Evolutionary conservation across 805 yeast genomes (phyloP).

Genomic region (Sugiyamaella americana): DNA sequence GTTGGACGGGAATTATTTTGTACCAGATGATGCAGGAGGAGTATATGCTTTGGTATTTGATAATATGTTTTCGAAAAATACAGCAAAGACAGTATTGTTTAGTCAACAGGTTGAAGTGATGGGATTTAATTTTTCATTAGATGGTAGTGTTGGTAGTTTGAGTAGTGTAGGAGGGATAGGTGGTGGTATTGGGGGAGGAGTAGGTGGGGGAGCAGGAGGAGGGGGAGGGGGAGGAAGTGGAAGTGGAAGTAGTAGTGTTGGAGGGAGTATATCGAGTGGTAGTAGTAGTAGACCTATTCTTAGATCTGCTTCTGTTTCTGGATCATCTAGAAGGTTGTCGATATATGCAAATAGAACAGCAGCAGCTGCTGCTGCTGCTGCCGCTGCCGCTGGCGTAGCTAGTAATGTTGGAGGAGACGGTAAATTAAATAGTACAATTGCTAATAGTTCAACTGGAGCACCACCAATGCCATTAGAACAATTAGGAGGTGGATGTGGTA

Average conservation of each 20-base stretch:
- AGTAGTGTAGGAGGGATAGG: not conserved
- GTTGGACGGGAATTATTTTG: slow-evolving; percentile 56
- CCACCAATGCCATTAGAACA: not conserved
- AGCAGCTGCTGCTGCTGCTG: slow-evolving; percentile 1
- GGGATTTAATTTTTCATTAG: not conserved
- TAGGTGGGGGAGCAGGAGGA: not conserved
- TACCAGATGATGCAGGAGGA: slow-evolving; percentile 47
- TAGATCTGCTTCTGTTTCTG: not conserved
- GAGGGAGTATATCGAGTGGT: not conserved
- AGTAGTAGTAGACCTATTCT: not conserved
- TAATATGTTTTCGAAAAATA: slow-evolving; percentile 82
- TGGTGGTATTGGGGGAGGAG: not conserved
- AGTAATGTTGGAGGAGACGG: not conserved
- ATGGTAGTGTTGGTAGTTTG: not conserved
- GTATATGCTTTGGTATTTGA: slow-evolving; percentile 86
- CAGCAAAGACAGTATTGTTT: slow-evolving; percentile 74
- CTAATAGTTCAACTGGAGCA: not conserved
- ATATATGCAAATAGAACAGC: too few species aligned
- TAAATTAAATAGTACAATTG: not conserved
- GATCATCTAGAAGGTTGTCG: too few species aligned
- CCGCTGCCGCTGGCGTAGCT: not conserved
- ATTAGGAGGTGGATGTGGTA: too few species aligned
- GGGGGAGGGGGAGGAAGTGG: not conserved
- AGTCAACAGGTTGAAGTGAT: slow-evolving; percentile 37
- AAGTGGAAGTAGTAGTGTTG: not conserved